These are phyloP conservation scores for Schizothecium vesticola DNA, from an alignment of 495 filamentous ascomycete species.

Conservation along the genomic window DNA sequence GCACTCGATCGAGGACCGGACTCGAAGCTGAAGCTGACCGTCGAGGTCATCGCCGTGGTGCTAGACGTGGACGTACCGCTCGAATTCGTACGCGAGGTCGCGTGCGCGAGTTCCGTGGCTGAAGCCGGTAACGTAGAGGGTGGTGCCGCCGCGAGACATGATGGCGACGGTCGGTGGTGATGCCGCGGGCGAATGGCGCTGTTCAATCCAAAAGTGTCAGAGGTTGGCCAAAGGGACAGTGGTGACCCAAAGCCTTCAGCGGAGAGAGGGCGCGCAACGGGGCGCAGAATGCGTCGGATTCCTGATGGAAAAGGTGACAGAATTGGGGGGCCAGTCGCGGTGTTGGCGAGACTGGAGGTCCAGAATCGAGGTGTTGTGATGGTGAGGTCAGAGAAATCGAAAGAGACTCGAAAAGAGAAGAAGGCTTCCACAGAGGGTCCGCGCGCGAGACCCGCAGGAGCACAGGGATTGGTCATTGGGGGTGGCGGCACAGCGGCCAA, in stretches of 20 bases:
- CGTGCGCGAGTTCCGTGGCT: conserved; percentile 98
- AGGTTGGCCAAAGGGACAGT: background rate
- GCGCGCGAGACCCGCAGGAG: background rate
- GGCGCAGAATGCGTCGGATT: background rate
- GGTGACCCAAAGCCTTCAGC: background rate
- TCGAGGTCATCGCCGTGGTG: conserved; percentile 38
- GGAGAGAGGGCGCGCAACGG: background rate
- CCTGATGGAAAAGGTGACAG: background rate
- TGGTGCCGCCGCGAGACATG: conserved; percentile 92
- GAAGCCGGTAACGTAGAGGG: conserved; percentile 95
- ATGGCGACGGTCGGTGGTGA: conserved; percentile 19
- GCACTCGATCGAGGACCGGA: conserved; percentile 26
- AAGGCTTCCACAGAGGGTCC: background rate
- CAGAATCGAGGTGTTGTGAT: background rate
- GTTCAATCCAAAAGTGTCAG: background rate
- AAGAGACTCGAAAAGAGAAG: background rate
- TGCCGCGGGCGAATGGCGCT: background rate
- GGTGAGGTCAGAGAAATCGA: background rate
- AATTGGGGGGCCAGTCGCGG: background rate
- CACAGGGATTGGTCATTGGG: background rate
- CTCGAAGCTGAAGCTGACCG: conserved; percentile 35
- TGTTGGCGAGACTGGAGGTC: background rate
- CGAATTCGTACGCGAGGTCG: conserved; percentile 99
- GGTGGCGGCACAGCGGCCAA: background rate
- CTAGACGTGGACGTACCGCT: conserved; percentile 60